Base-by-base conservation (phyloP, 108 stramenopile species). In the Cylindrotheca fusiformis region DNA sequence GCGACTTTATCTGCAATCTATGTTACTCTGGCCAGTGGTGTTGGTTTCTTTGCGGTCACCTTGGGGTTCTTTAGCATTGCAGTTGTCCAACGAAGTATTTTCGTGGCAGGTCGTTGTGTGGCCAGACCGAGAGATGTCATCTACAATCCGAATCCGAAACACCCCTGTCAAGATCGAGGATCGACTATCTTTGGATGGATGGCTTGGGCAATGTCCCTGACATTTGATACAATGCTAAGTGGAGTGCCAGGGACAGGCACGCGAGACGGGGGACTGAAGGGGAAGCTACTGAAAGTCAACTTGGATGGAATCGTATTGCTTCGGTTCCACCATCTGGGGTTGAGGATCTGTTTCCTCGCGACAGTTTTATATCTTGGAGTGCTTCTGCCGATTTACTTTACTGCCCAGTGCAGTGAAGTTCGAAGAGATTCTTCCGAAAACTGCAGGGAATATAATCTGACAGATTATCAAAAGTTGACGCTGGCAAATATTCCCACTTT, bases 231-330 rank as follows among this genome's bases (percentile, higher is more conserved):
- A 24, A 76, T 94, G 82, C 27, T 90, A 17, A 55, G 68, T 18
- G 93, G 93, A 1, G 84, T 94, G 23, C 89, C 89, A 1, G 86
- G 86, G 12, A 94, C 93, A 19, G 93, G 93, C 0, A 91, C 93
- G 2, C 51, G 93, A 45, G 60, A 78, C 46, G 67, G 67, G n/a
- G 89, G 89, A 18, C 65, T 84, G 67, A 64, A 59, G 0, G 93
- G 89, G 0, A 64, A 66, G 24, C 58, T 91, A 50, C 65, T 94
- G 2, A 79, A 79, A 26, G 86, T 87, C 23, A 94, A 88, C 68
- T 59, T 94, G 58, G 93, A 94, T 72, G 89, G 82, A 19, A 86
- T 94, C 48, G 78, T 94, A 19, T 36, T 94, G 54, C 60, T 91
- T 31, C 72, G 89, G 44, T 94, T 87, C 73, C 93, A 94, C 73